Evolutionary conservation across 495 filamentous ascomycete genomes (phyloP).

Genomic region (Aspergillus baeticus): DNA sequence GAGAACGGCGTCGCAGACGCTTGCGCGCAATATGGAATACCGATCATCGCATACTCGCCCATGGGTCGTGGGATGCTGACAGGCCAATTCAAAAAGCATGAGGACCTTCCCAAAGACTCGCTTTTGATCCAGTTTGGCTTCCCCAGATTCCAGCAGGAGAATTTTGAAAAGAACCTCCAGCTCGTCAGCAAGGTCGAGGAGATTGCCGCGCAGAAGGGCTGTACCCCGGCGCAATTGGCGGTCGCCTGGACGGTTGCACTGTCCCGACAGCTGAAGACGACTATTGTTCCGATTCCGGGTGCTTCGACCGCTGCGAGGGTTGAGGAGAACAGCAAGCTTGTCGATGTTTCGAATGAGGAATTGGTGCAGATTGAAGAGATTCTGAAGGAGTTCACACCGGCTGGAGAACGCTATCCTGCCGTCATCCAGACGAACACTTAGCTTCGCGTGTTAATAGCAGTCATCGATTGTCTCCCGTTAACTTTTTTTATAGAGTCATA

Average conservation of each 20-base stretch:
- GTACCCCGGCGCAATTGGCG: conserved; percentile 67
- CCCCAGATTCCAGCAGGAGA: conserved; percentile 64
- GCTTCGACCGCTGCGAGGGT: conserved; percentile 50
- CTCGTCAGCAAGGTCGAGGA: conserved; percentile 59
- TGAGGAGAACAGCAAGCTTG: conserved; percentile 46
- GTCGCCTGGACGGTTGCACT: conserved; percentile 59
- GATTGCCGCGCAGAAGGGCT: conserved; percentile 62
- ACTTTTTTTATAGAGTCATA: too few species aligned
- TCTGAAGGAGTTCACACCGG: not conserved
- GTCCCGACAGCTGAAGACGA: conserved; percentile 47
- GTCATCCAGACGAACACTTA: not conserved
- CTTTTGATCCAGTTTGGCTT: conserved; percentile 15
- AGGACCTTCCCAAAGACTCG: conserved; percentile 8
- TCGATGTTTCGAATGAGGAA: conserved; percentile 48
- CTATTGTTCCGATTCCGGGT: conserved; percentile 74
- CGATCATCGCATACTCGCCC: conserved; percentile 61
- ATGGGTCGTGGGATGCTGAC: conserved; percentile 46
- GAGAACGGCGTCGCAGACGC: conserved; percentile 65
- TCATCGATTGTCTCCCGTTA: too few species aligned
- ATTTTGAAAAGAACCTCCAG: conserved; percentile 64
- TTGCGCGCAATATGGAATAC: conserved; percentile 61
- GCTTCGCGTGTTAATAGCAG: too few species aligned
- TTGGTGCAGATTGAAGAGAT: conserved; percentile 47
- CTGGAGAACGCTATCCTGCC: not conserved
- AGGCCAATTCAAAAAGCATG: conserved; percentile 34